Base-by-base conservation (phyloP, 768 basidiomycete genomes). In the Lentinula detonsa region DNA sequence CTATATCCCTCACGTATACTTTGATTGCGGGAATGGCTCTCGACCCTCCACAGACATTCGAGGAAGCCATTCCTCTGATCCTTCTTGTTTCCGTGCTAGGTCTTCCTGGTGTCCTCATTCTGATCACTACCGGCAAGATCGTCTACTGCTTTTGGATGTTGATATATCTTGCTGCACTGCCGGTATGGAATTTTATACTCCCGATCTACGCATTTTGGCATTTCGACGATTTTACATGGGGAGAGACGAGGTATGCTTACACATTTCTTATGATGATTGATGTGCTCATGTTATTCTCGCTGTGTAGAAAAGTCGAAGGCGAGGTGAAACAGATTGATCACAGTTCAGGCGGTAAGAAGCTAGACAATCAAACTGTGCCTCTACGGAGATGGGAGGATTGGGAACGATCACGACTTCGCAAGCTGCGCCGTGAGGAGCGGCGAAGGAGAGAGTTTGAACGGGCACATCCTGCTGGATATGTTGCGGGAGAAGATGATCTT, bases 151-250 rank as follows among this genome's bases (percentile, higher is more conserved):
- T 93, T 66, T 99, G 97, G 97, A 97, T 99, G 94, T 71, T 95
- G 70, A 86, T 95, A 69, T 98, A 99, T 78, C 83, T 99, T 11
- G 60, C 86, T 55, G 95, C 97, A 33, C 77, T 99, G 43, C 97
- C 97, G 0, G 81, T 99, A 34, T 99, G 97, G 97, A 98, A 98
- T 72, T 90, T 96, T 65, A 76, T 96, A 48, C 80, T 98, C 3
- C 95, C 96, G 10, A 78, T 97, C 8, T 99, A 99, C 74, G 90
- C 95, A 13, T 98, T 98, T 73, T 97, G 95, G 94, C 95, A 98
- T 74, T 98, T 99, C 72, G 96, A 98, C 65, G 97, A 99, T 74
- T 98, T 99, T 75, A 95, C 93, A 33, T 99, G 97, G 97, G 97
- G 97, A 68, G 94, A 98, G 75, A 99, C 97, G 18, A 87, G 95